phyloP scores from a whole-genome alignment of 2,329 filamentous ascomycete species.

The Penicillium frequentans region DNA sequence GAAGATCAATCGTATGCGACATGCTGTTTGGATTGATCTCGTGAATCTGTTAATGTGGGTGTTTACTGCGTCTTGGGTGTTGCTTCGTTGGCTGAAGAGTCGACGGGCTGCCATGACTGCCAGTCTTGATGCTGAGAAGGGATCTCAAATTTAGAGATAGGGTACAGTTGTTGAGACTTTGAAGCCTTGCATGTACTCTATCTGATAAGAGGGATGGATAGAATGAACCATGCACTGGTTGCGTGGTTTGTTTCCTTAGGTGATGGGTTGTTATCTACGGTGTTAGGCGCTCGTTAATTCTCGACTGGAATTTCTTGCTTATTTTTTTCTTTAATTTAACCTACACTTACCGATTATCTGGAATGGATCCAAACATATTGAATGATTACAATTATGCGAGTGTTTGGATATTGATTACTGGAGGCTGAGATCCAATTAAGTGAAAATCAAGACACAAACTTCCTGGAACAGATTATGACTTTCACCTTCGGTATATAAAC shows the following conservation, averaged over 20 bases:
- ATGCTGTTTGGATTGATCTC: constrained; percentile 81
- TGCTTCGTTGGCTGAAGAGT: constrained; percentile 37
- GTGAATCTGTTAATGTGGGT: constrained; percentile 76
- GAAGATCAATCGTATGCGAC: constrained; percentile 72
- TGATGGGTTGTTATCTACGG: neutral
- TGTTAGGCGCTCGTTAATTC: neutral
- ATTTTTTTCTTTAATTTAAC: neutral
- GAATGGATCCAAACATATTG: neutral
- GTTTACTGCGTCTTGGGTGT: constrained; percentile 51
- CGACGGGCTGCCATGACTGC: constrained; percentile 10
- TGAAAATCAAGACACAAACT: too few relatives aligned
- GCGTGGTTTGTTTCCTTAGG: neutral
- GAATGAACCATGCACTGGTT: neutral
- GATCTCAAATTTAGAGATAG: neutral
- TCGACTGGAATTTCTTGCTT: neutral
- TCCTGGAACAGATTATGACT: neutral
- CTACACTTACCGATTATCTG: neutral
- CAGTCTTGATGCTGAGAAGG: constrained; percentile 21
- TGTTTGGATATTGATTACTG: too few relatives aligned
- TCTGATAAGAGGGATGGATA: neutral
- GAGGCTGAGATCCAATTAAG: too few relatives aligned
- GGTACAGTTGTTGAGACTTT: neutral
- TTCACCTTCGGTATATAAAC: neutral
- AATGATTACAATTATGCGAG: neutral
- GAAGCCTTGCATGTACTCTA: neutral